Evolutionary conservation across 83 land plant species (phyloP), one percentile per base, ranked within the genome.

Genomic region (Thuja plicata): DNA sequence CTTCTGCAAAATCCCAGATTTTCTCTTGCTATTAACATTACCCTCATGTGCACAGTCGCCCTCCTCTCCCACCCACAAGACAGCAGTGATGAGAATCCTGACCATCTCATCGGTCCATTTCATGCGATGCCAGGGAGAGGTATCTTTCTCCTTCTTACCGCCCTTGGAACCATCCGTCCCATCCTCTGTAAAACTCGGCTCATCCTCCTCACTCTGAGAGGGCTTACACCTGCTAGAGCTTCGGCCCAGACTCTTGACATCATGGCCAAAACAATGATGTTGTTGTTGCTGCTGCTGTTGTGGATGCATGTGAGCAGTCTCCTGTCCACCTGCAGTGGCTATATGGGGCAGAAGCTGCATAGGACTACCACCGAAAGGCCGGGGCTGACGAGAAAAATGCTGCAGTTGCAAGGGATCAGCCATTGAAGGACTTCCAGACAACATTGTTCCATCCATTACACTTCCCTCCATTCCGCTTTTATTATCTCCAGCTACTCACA

Each of bases 151-250:
- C 86, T 90, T 92, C 38, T 83, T 85, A 1, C n/a, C 55, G 79
- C n/a, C 55, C 84, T 76, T 78, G 17, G 83, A 90, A 15, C 90
- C 90, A 66, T 92, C 92, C 70, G 24, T 60, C 38, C 91, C 92
- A 6, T 94, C 97, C 52, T 93, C 94, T 24, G 38, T 89, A 37
- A 90, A 92, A 78, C 93, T 93, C 0, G 89, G 93, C 32, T 96
- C 97, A 54, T 94, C 96, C 17, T 95, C 95, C 57, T 96, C 96
- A 52, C 97, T 96, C n/a, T 77, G 57, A 21, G 86, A 88, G 83
- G 48, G 85, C 74, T 89, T 94, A 5, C 89, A 87, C 48, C 77
- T 76, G 19, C 40, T 35, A 76, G 79, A 76, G 35, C 40, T 76
- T 76, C 79, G 34, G 38, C 38, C 38, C 38, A 76, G 15, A 35